Percentiles rank a stretch among this genome's conserved stretches.
phyloP scores from a whole-genome alignment of 2,329 filamentous ascomycete species.

The Colletotrichum liaoningense region DNA sequence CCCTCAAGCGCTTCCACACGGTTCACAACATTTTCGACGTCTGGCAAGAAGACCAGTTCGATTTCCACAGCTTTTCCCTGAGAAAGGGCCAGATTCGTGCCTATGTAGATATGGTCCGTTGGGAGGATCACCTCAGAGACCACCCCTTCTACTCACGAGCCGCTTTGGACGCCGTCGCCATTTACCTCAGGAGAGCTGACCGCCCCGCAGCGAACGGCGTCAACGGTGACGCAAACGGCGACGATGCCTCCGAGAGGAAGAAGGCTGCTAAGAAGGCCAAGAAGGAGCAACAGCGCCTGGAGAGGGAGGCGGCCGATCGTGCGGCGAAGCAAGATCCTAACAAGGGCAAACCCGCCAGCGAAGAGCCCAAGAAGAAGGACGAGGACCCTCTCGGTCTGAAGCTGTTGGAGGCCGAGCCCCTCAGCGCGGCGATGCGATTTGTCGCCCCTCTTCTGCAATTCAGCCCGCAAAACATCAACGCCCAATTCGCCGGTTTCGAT shows the following conservation, averaged over 20 bases:
- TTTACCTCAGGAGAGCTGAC: constrained; percentile 85
- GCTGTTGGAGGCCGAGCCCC: constrained; percentile 84
- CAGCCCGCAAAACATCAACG: constrained; percentile 83
- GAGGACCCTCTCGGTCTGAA: constrained; percentile 86
- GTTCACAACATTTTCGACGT: constrained; percentile 94
- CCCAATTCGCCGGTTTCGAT: constrained; percentile 89
- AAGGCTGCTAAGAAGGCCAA: constrained; percentile 92
- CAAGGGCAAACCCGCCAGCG: constrained; percentile 70
- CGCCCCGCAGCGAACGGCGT: constrained; percentile 75
- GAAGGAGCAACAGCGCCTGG: constrained; percentile 74
- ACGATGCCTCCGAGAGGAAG: constrained; percentile 78
- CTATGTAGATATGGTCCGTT: constrained; percentile 95
- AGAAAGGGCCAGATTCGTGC: constrained; percentile 95
- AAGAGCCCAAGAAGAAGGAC: constrained; percentile 82
- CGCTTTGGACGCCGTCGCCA: constrained; percentile 81
- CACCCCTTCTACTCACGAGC: constrained; percentile 93
- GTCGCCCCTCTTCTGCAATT: constrained; percentile 83
- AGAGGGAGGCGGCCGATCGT: constrained; percentile 83
- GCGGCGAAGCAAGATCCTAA: constrained; percentile 86
- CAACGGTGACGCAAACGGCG: constrained; percentile 63
- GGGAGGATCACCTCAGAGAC: constrained; percentile 91
- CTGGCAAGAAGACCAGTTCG: constrained; percentile 98
- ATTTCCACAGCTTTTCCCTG: constrained; percentile 98
- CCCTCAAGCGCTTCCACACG: constrained; percentile 90
- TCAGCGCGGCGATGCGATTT: constrained; percentile 90